Percentiles rank a stretch among this genome's conserved stretches.
These are phyloP conservation scores for Ceratocystis destructans DNA, from an alignment of 2,329 filamentous ascomycete genomes.

Conservation along the genomic window DNA sequence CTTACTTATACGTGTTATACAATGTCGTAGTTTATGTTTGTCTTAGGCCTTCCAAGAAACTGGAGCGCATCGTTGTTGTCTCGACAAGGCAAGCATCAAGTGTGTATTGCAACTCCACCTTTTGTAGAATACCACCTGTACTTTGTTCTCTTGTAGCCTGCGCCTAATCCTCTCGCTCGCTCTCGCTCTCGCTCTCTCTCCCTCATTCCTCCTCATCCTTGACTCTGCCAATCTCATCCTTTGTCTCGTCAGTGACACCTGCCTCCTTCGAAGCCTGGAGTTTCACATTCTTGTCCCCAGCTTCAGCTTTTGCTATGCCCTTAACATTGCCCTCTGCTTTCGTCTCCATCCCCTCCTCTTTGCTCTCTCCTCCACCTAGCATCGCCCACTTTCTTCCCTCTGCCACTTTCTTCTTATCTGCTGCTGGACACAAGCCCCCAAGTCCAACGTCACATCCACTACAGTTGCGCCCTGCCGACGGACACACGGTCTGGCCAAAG, in stretches of 20 bases:
- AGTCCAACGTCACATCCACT: constrained; percentile 73
- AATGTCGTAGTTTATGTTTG: background rate
- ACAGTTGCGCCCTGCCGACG: constrained; percentile 59
- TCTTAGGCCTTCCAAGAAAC: background rate
- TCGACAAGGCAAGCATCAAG: background rate
- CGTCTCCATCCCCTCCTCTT: constrained; percentile 23
- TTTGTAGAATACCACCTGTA: no score
- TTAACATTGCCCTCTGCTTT: constrained; percentile 23
- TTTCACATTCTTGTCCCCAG: constrained; percentile 24
- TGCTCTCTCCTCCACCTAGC: constrained; percentile 23
- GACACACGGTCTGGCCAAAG: constrained; percentile 71
- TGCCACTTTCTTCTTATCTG: constrained; percentile 49
- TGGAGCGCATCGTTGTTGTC: background rate
- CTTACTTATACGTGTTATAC: background rate
- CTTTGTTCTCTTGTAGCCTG: no score
- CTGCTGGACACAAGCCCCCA: constrained; percentile 60
- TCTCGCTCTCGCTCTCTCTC: no score
- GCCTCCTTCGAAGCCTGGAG: constrained; percentile 30
- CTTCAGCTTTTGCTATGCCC: constrained; percentile 21
- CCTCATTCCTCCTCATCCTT: constrained; percentile 13
- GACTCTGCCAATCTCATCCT: constrained; percentile 2
- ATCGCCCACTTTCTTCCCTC: constrained; percentile 40
- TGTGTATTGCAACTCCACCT: background rate
- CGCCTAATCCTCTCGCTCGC: no score
- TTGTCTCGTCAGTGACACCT: constrained; percentile 23